Conservation (phyloP, 148 eudicot genomes). For the Arctostaphylos glauca region DNA sequence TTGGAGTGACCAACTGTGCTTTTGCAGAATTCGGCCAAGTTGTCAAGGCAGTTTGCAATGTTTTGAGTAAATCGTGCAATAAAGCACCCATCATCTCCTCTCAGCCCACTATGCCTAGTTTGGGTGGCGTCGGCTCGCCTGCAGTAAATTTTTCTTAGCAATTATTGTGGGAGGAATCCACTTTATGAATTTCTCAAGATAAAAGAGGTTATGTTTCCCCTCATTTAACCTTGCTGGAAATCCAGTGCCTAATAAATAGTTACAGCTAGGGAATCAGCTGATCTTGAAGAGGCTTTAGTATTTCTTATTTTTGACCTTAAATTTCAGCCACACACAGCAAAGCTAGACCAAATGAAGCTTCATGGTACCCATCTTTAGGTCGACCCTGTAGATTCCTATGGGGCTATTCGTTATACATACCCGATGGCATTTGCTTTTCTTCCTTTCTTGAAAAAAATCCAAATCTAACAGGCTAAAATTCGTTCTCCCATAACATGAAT, state of each 20-base stretch:
- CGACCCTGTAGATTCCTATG: too few relatives aligned
- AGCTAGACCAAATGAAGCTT: too few relatives aligned
- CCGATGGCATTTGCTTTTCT: too few relatives aligned
- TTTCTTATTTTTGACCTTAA: too few relatives aligned
- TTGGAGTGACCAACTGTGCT: too few relatives aligned
- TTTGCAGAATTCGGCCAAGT: neutral
- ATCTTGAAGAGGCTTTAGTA: too few relatives aligned
- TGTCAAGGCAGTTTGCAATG: neutral
- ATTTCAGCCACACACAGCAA: too few relatives aligned
- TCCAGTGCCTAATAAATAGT: neutral
- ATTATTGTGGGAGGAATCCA: neutral
- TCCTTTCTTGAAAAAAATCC: too few relatives aligned
- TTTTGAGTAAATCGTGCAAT: neutral
- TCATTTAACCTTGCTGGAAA: neutral
- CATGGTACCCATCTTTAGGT: too few relatives aligned
- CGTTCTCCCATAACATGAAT: too few relatives aligned
- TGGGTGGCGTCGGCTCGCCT: neutral
- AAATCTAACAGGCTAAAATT: too few relatives aligned
- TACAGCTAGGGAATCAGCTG: neutral
- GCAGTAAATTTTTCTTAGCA: neutral
- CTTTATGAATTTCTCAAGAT: neutral
- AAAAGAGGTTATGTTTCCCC: neutral
- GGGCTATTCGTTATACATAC: too few relatives aligned
- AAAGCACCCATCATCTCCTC: neutral
- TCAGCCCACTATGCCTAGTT: neutral